Evolutionary conservation across 2,329 filamentous ascomycete species (phyloP).

Genomic region (Neopestalotiopsis sp.): DNA sequence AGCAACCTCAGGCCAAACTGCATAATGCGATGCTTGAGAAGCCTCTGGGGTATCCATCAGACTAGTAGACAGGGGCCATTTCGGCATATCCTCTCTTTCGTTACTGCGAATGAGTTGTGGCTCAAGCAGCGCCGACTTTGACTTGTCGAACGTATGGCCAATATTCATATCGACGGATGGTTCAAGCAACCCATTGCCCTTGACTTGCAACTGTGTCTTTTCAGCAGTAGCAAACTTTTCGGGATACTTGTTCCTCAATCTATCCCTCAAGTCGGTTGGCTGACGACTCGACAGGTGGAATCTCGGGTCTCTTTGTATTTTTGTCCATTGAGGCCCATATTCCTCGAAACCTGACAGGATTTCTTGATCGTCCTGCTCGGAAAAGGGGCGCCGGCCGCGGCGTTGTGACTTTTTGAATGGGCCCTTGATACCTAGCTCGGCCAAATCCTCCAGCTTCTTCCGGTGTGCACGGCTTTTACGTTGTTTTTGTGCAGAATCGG

Average conservation of each 20-base stretch:
- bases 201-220: slow-evolving; percentile 55
- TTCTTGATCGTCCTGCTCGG: slow-evolving; percentile 66
- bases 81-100: slow-evolving; percentile 54
- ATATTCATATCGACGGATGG: slow-evolving; percentile 58
- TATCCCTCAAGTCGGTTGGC: slow-evolving; percentile 68
- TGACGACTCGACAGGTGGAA: slow-evolving; percentile 65
- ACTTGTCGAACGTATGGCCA: slow-evolving; percentile 48
- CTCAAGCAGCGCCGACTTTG: slow-evolving; percentile 44
- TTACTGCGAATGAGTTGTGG: slow-evolving; percentile 45
- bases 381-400: slow-evolving; percentile 65
- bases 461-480: slow-evolving; percentile 61
- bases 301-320: slow-evolving; percentile 64
- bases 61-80: slow-evolving; percentile 45
- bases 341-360: slow-evolving; percentile 65
- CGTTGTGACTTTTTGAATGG: slow-evolving; percentile 68
- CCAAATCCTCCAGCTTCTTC: slow-evolving; percentile 61
- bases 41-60: slow-evolving; percentile 39
- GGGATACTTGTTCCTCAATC: slow-evolving; percentile 68
- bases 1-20: slow-evolving; percentile 52
- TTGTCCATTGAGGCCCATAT: slow-evolving; percentile 70
- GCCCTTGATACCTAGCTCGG: slow-evolving; percentile 63
- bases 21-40: slow-evolving; percentile 40
- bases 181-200: slow-evolving; percentile 53
- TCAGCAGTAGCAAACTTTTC: slow-evolving; percentile 62
- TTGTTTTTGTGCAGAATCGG: slow-evolving; percentile 44